Base-by-base conservation (phyloP, 2,329 filamentous ascomycete genomes). In the Amphichorda felina region DNA sequence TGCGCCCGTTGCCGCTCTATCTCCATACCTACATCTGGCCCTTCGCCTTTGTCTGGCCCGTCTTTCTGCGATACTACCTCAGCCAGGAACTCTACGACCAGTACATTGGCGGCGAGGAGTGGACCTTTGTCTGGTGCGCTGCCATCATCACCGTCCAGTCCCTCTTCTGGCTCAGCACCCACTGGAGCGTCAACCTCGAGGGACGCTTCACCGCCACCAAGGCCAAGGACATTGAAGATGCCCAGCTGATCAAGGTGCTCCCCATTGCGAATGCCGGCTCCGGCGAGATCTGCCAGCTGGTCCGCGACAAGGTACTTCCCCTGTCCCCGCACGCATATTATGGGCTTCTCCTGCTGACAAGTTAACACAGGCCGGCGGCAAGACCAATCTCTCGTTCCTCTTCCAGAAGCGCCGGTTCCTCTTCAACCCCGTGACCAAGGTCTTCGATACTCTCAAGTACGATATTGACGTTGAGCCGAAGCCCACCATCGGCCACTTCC, bases 381-480 rank as follows among this genome's bases (percentile, higher is more conserved):
- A 84, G 64, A 68, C 73, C 38, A 88, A 79, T 45, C 61, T 80
- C 10, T 95, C 87, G 8, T 98, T 98, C 61, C 67, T 95, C 38
- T 98, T 98, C 65, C 91, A 98, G 65, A 98, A 98, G 68, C 84
- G 91, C 48, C 83, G 89, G 26, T 98, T 98, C 56, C 72, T 95
- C 43, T 95, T 87, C 65, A 68, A 85, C 44, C 59, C 75, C 34
- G 72, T 77, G 29, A 73, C 67, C 43, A 74, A 80, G 41, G 71
- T 70, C n/a, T 98, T 98, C 56, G 71, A 79, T 34, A 85, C 89
- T 18, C 67, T 96, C 39, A 68, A 70, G 39, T 98, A 93, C 60
- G 74, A 76, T 30, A 80, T 98, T 55, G 91, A 98, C 54, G 63
- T 66, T 43, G 82, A 93, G 44, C 86, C 88, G 11, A 91, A 87